Base-by-base conservation (phyloP, 1,284 basidiomycete species). In the Fomes fomentarius region DNA sequence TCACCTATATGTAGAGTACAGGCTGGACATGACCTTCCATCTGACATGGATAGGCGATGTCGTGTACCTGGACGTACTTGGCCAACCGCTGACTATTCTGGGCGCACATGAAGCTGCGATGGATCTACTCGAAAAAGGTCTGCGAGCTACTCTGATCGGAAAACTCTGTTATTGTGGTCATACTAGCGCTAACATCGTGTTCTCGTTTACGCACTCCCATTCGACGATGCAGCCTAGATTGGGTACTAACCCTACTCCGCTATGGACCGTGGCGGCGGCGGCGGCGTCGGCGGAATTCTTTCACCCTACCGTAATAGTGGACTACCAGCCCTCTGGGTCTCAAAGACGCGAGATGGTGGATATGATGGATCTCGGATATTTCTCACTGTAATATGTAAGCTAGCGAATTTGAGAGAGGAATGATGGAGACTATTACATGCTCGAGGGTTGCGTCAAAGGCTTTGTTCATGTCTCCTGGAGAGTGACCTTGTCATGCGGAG, bases 391-490 rank as follows among this genome's bases (percentile, higher is more conserved):
- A 17, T 40, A 22, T 12, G 11, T 14, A 19, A 19, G 14, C 28
- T 11, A 26, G 21, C n/a, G 15, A 22, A 9, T 5, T 7, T 7
- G 28, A 12, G 12, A 7, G 12, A 12, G 28, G 12, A 12, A 12
- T 30, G 28, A 30, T 7, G 28, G 2, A 15, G 19, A 48, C 12
- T 6, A 58, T 86, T 70, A 87, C 74, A 45, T 74, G 76, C n/a
- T 75, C 69, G 67, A 80, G 79, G 34, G 84, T 76, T 49, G 72
- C 81, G 46, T 81, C 76, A 50, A 80, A 89, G 1, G 87, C 87
- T 50, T 70, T 71, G 31, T 88, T 79, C 17, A 84, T 82, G 82
- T 85, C 56, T 85, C 81, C 54, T 84, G 76, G 69, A 87, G 81
- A 67, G 78, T 79, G 24, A 74, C 76, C 64, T 80, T 84, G 86